Conservation (phyloP, 257 asterid species). For the Phtheirospermum japonicum region DNA sequence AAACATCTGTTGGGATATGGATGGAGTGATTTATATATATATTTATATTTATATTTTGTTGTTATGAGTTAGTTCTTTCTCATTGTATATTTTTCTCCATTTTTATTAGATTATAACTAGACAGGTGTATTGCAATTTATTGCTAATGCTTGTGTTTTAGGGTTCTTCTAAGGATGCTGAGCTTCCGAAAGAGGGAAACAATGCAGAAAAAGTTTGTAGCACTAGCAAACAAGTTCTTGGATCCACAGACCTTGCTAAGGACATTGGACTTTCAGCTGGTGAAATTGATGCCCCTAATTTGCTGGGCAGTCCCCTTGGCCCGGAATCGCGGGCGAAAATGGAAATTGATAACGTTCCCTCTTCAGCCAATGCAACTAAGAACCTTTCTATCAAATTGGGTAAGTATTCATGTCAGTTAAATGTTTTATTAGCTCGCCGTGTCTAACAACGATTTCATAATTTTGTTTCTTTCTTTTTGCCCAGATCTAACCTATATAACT, state of each 20-base stretch:
- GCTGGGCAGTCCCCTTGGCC: constrained; percentile 32
- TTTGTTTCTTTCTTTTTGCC: constrained; percentile 1
- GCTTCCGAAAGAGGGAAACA: constrained; percentile 50
- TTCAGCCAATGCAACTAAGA: constrained; percentile 47
- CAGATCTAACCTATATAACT: constrained; percentile 21
- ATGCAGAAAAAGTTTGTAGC: constrained; percentile 45
- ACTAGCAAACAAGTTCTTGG: constrained; percentile 46
- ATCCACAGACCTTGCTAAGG: constrained; percentile 52
- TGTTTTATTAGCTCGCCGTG: constrained; percentile 18
- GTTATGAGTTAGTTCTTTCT: constrained; percentile 12
- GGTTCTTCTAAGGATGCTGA: constrained; percentile 75
- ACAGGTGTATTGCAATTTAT: constrained; percentile 16
- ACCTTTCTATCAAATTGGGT: constrained; percentile 49
- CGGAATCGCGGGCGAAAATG: constrained; percentile 45
- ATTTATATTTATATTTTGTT: not conserved
- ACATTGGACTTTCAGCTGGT: constrained; percentile 44
- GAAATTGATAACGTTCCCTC: constrained; percentile 47
- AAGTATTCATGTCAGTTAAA: constrained; percentile 21
- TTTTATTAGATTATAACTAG: constrained; percentile 7
- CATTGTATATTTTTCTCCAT: constrained; percentile 14
- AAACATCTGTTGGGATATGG: not conserved
- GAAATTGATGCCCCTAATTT: constrained; percentile 44
- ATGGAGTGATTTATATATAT: too few relatives aligned
- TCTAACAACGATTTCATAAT: constrained; percentile 13
- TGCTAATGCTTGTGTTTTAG: constrained; percentile 37